phyloP scores from a whole-genome alignment of 148 eudicot genomes.

The Talinum fruticosum region DNA sequence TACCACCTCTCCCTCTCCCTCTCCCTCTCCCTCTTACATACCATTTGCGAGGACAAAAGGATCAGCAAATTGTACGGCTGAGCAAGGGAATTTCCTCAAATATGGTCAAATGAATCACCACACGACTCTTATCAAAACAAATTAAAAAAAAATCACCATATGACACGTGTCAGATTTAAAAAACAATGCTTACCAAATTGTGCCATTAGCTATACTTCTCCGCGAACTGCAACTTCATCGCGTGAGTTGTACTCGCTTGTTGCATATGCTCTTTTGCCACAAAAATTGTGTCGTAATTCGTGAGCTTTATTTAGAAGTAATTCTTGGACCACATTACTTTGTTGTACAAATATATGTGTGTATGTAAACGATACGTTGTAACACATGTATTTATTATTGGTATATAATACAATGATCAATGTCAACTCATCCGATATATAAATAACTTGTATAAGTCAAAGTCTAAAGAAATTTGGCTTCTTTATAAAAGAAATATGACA shows the following conservation, averaged over 20 bases:
- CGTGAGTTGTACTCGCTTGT: neutral
- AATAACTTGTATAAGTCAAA: too few relatives aligned
- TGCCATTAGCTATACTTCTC: neutral
- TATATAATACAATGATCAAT: too few relatives aligned
- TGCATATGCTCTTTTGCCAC: neutral
- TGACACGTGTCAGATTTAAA: neutral
- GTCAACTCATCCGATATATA: too few relatives aligned
- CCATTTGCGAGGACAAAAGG: neutral
- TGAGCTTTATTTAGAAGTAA: too few relatives aligned
- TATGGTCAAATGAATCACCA: neutral
- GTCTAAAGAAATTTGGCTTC: too few relatives aligned
- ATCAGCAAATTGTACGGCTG: conserved; percentile 14
- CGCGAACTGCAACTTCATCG: neutral
- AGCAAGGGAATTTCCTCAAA: conserved; percentile 1
- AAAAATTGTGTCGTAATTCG: too few relatives aligned
- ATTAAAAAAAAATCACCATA: neutral
- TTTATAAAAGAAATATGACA: too few relatives aligned
- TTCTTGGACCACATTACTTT: too few relatives aligned
- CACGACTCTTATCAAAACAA: too few relatives aligned
- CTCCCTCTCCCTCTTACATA: neutral
- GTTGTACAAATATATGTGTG: too few relatives aligned
- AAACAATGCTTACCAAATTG: neutral
- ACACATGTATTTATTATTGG: too few relatives aligned
- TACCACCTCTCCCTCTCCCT: neutral
- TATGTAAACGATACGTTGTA: too few relatives aligned